Conservation (phyloP, 2,329 filamentous ascomycete genomes). For the Aschersonia sp. region DNA sequence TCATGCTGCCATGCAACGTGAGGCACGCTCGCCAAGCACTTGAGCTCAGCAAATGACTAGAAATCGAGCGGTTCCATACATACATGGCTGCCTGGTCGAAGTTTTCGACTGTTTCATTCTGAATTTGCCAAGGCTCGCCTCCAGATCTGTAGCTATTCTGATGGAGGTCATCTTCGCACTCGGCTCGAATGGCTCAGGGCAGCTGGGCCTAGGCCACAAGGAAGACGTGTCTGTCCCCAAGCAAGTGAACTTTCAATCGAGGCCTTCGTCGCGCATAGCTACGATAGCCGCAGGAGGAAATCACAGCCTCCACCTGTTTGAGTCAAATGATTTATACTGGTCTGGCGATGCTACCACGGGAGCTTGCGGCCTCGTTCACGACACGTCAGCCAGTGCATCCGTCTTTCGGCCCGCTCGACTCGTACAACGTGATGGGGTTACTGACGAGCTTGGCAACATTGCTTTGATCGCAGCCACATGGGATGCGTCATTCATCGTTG, state of each 20-base stretch:
- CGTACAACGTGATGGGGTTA: slow-evolving; percentile 11
- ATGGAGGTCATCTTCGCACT: slow-evolving; percentile 49
- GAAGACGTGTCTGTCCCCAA: slow-evolving; percentile 58
- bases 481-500: slow-evolving; percentile 55
- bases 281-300: slow-evolving; percentile 58
- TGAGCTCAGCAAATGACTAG: too few species aligned
- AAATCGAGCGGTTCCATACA: too few species aligned
- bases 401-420: slow-evolving; percentile 26
- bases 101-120: too few species aligned
- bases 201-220: slow-evolving; percentile 55
- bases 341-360: slow-evolving; percentile 45
- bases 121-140: too few species aligned
- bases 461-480: slow-evolving; percentile 56
- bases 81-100: too few species aligned
- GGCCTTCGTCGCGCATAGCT: slow-evolving; percentile 19
- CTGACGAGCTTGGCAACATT: slow-evolving; percentile 13
- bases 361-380: slow-evolving; percentile 33
- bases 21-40: neutral
- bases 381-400: slow-evolving; percentile 10
- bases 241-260: slow-evolving; percentile 39
- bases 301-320: slow-evolving; percentile 63
- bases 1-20: neutral
- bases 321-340: slow-evolving; percentile 44
- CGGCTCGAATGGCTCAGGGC: slow-evolving; percentile 64
- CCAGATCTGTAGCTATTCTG: too few species aligned